Evolutionary conservation across 352 stramenopile genomes (phyloP), one percentile per base, ranked within the genome.

Genomic region (Globisporangium nodosum): DNA sequence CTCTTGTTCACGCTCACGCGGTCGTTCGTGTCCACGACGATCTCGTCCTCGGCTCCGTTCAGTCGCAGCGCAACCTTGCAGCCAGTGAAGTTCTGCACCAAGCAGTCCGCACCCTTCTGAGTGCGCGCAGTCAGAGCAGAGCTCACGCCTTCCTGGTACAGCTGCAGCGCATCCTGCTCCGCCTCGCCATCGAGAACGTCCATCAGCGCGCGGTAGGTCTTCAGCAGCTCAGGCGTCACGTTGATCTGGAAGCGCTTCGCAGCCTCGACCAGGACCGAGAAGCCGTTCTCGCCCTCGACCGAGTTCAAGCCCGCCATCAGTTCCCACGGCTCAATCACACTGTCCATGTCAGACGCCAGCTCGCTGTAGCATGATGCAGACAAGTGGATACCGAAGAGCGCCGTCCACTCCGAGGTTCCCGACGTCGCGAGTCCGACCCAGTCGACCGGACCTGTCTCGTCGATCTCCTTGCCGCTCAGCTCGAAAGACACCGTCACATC

Each of bases 241-340:
- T 91, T 91, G 53, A 91, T 79, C 54, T 91, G 81, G 61, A 91
- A 88, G 13, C 74, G 74, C 58, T 83, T 87, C 6, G 74, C 74
- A 16, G 80, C 80, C 47, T 90, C 80, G 30, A 85, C 67, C 42
- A 88, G 64, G 16, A 81, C 66, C 16, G 78, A 76, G 27, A 85
- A 78, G 0, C 81, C 81, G 45, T 89, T 88, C 48, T 86, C 76
- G 35, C 74, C 79, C 57, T 73, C 61, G 30, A 56, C 66, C 40
- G 79, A 88, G 16, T 70, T 78, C 16, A 88, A 48, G 5, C 76
- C 81, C 5, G 75, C 74, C 27, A 78, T 61, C 13, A 87, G 61
- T 35, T 87, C 76, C 81, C 81, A 91, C 30, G 78, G 81, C 55
- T 91, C 81, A 48, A 91, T 78, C 33, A 88, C 76, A 39, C 76